Base-by-base conservation (phyloP, 208 protist genomes). In the Trypanosoma avium region DNA sequence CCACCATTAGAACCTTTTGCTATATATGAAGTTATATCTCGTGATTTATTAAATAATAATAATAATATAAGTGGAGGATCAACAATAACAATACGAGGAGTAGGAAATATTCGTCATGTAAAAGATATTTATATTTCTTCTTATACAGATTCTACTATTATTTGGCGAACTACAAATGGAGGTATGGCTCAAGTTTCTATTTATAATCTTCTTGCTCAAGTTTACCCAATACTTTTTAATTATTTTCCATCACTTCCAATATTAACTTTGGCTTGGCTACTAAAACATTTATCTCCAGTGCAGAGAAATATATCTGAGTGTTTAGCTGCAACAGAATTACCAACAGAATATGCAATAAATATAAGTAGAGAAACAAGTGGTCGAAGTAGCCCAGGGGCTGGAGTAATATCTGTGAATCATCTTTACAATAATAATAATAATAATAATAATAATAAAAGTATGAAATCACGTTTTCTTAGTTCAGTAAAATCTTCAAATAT, bases 151-250 rank as follows among this genome's bases (percentile, higher is more conserved):
- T 27, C 24, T 13, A 58, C 73, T 19, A 32, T 74, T 35, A 62
- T 60, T 46, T 82, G 70, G 75, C 72, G 45, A 24, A 60, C 55
- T 30, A 50, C 45, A 10, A n/a, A 45, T 19, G 57, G 58, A 4
- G 29, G 13, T 13, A 26, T 58, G 5, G 58, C 40, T 22, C 58
- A 58, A 17, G 4, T 72, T 0, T 10, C 42, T 12, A 30, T 81
- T 8, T 17, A 54, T n/a, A 57, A 70, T 36, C 52, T 86, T 12
- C 24, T 82, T 5, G 19, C 13, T 1, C 17, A 45, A 8, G 65
- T 76, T 15, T 86, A 79, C 62, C 80, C 80, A 3, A 4, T 60
- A 4, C 21, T 86, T 12, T 17, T 7, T 3, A 13, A 52, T 5
- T 61, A 70, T 47, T 72, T 75, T 38, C 68, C 68, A 1, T n/a